These are phyloP conservation scores for Jamesozyma piceae DNA, from an alignment of 805 yeast genomes.

Conservation along the genomic window DNA sequence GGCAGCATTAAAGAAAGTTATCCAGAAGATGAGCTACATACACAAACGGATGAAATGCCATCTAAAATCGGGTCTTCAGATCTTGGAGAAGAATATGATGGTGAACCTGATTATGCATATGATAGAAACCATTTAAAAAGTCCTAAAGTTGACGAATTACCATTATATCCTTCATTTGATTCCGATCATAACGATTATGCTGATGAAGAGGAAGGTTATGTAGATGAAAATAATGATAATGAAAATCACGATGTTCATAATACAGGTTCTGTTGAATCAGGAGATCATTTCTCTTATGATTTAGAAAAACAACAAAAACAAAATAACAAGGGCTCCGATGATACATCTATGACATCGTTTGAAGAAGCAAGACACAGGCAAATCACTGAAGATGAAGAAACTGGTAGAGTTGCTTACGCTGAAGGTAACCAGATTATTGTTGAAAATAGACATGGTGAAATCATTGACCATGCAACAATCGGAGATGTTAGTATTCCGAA, in stretches of 20 bases:
- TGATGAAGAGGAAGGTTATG: background rate
- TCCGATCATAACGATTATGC: background rate
- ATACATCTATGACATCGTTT: conserved; percentile 6
- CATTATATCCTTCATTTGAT: conserved; percentile 3
- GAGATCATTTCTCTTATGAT: conserved; percentile 3
- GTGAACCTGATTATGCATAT: background rate
- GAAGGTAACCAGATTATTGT: conserved; percentile 66
- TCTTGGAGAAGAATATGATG: background rate
- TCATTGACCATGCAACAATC: conserved; percentile 46
- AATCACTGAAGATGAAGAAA: conserved; percentile 23
- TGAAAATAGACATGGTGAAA: conserved; percentile 80
- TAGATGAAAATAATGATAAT: background rate
- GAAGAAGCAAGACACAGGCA: conserved; percentile 16
- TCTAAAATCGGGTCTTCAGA: background rate
- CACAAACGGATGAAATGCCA: background rate
- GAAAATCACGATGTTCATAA: background rate
- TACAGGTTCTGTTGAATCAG: background rate
- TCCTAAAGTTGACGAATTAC: conserved; percentile 5
- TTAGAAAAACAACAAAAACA: conserved; percentile 1
- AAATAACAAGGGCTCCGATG: conserved; percentile 1
- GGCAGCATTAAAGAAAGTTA: background rate
- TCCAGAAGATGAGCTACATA: background rate
- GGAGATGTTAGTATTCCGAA: conserved; percentile 16
- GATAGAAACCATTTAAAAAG: background rate
- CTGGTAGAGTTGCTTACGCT: conserved; percentile 40